These are phyloP conservation scores for Nymphaea colorata DNA, from an alignment of 164 flowering plant genomes.

Conservation along the genomic window DNA sequence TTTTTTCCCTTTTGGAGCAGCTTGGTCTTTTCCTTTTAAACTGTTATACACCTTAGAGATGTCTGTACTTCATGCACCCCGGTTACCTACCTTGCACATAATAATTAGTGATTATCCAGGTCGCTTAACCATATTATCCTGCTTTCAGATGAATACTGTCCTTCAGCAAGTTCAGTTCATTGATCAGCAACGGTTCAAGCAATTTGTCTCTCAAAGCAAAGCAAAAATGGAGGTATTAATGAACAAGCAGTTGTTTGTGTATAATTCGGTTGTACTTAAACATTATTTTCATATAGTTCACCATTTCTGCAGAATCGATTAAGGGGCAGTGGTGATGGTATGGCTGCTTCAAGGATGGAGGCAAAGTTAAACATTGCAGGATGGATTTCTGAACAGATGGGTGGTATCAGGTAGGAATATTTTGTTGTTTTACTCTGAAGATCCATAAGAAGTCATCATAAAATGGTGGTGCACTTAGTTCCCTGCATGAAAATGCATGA, in stretches of 20 bases:
- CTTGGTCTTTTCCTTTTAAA: too few relatives aligned
- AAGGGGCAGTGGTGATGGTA: constrained; percentile 97
- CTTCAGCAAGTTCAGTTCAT: constrained; percentile 96
- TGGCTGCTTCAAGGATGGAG: constrained; percentile 98
- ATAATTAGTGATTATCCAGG: too few relatives aligned
- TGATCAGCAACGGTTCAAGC: constrained; percentile 92
- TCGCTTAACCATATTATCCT: too few relatives aligned
- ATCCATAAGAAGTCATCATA: too few relatives aligned
- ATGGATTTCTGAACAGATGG: constrained; percentile 97
- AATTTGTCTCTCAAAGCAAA: constrained; percentile 96
- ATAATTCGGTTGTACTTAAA: not conserved
- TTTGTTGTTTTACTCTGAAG: not conserved
- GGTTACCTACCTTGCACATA: too few relatives aligned
- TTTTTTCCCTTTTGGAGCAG: too few relatives aligned
- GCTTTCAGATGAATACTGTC: constrained; percentile 15
- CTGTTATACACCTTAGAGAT: constrained; percentile 17
- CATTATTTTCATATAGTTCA: not conserved
- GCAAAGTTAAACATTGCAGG: constrained; percentile 90
- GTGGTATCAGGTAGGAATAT: constrained; percentile 73
- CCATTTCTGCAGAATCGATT: constrained; percentile 53
- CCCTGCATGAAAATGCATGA: too few relatives aligned
- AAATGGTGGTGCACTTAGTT: not conserved
- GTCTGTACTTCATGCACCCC: too few relatives aligned
- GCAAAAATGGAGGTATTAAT: constrained; percentile 90
- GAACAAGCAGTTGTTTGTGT: not conserved